Percentiles rank a stretch among this genome's conserved stretches.
phyloP scores from a whole-genome alignment of 2,329 filamentous ascomycete species.

The Penicillium sp. region DNA sequence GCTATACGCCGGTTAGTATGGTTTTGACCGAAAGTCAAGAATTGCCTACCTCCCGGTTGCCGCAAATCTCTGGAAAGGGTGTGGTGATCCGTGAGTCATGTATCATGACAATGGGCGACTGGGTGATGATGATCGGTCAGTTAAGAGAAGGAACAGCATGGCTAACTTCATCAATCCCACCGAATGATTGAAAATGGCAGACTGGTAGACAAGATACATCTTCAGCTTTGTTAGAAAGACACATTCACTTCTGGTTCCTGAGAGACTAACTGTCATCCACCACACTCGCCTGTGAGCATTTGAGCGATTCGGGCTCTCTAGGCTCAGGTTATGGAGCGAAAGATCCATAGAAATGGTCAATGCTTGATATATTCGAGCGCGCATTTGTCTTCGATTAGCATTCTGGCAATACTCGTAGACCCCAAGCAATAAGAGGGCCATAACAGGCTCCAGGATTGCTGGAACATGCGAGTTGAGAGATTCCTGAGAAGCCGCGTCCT shows the following conservation, averaged over 20 bases:
- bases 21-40: neutral
- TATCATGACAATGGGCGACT: slow-evolving; percentile 22
- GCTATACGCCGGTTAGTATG: neutral
- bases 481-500: slow-evolving; percentile 3
- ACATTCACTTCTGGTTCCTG: neutral
- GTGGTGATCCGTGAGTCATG: slow-evolving; percentile 26
- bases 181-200: slow-evolving; percentile 17
- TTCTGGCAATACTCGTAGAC: slow-evolving; percentile 27
- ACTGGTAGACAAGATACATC: slow-evolving; percentile 23
- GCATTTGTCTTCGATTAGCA: slow-evolving; percentile 25
- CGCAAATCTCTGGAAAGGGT: slow-evolving; percentile 21
- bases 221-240: slow-evolving; percentile 4
- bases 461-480: slow-evolving; percentile 19
- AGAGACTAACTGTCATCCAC: slow-evolving; percentile 27
- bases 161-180: slow-evolving; percentile 8
- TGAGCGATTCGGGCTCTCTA: slow-evolving; percentile 6
- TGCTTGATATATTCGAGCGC: slow-evolving; percentile 25
- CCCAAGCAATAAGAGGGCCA: slow-evolving; percentile 22
- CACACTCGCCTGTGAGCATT: slow-evolving; percentile 26
- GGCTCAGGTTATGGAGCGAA: slow-evolving; percentile 18
- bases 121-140: neutral
- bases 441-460: slow-evolving; percentile 14
- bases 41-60: slow-evolving; percentile 18
- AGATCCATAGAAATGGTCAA: slow-evolving; percentile 28
- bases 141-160: neutral